Conservation (phyloP, 768 basidiomycete species). For the Pluteus cervinus region DNA sequence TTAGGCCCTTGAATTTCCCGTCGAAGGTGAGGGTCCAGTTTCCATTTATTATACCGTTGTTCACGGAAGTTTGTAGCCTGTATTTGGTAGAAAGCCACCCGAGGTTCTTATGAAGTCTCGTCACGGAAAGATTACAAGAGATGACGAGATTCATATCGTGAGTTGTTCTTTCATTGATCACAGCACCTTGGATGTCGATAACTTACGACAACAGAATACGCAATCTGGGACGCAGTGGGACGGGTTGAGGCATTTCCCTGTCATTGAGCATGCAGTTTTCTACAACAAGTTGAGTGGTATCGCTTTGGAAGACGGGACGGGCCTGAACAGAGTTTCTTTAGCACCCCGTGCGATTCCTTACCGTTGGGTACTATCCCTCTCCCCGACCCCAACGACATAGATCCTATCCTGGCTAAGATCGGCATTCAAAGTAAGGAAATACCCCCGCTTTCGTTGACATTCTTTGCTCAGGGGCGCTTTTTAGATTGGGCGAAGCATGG, state of each 20-base stretch:
- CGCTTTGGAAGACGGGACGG: constrained; percentile 1
- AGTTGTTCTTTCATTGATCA: constrained; percentile 15
- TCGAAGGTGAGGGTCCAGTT: constrained; percentile 36
- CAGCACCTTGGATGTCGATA: constrained; percentile 40
- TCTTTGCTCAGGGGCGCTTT: constrained; percentile 5
- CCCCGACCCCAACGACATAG: constrained; percentile 42
- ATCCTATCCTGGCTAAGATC: constrained; percentile 39
- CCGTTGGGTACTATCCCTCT: constrained; percentile 40
- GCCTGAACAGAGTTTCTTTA: constrained; percentile 13
- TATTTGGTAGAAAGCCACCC: constrained; percentile 50
- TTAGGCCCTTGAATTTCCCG: constrained; percentile 65
- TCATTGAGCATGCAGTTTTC: constrained; percentile 46
- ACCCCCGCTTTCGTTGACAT: background rate
- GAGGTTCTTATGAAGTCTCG: constrained; percentile 36
- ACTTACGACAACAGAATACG: constrained; percentile 41
- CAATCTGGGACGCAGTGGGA: constrained; percentile 73
- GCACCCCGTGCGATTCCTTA: constrained; percentile 37
- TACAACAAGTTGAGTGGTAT: constrained; percentile 53
- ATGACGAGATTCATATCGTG: constrained; percentile 56
- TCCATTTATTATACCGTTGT: background rate
- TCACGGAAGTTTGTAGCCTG: constrained; percentile 31
- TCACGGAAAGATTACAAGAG: constrained; percentile 23
- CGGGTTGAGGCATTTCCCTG: constrained; percentile 53
- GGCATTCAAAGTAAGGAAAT: constrained; percentile 62
- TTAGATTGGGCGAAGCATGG: constrained; percentile 69